Evolutionary conservation across 148 eudicot genomes (phyloP), one percentile per base, ranked within the genome.

Genomic region (Polygonum maritimum): DNA sequence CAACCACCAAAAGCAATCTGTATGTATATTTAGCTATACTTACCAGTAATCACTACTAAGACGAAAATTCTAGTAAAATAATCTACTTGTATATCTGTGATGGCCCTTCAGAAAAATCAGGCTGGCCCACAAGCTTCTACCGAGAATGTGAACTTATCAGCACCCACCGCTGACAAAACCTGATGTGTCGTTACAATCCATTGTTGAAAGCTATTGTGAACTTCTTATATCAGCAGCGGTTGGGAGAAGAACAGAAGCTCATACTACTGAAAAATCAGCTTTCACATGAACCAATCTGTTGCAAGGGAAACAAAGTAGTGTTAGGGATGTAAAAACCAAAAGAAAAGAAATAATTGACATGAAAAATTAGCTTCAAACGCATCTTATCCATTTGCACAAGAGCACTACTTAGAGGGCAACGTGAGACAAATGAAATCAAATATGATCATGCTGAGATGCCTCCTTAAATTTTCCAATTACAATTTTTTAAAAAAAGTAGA

Each of bases 131-230:
- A 54, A 75, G 63, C 72, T 21, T 39, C 77, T 19, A 75, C 35
- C 22, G 12, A 44, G 18, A 54, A 45, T 39, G 26, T 21, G 63
- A 16, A 33, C 52, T 38, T 18, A 35, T 7, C 75, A 16, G 4
- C 79, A 71, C 70, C 90, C 88, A 38, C 92, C 92, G 57, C 96
- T 86, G 62, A 91, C 93, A 83, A 91, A 91, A 38, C 96, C 96
- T 5, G 93, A 87, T 70, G 93, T 91, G 78, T 91, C 96, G 7
- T 79, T 49, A 62, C 91, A 93, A 79, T 91, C 96, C 96, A 91
- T 91, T 79, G 38, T 48, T 2, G 31, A 7, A 74, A n/a, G 62
- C 41, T 51, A 73, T 67, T 44, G 69, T 18, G 69, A 69, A 47
- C 57, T 60, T 15, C 11, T 47, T 62, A 48, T 52, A 81, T 77